Evolutionary conservation across 2,329 filamentous ascomycete genomes (phyloP).

Genomic region (Aspergillus tanneri): DNA sequence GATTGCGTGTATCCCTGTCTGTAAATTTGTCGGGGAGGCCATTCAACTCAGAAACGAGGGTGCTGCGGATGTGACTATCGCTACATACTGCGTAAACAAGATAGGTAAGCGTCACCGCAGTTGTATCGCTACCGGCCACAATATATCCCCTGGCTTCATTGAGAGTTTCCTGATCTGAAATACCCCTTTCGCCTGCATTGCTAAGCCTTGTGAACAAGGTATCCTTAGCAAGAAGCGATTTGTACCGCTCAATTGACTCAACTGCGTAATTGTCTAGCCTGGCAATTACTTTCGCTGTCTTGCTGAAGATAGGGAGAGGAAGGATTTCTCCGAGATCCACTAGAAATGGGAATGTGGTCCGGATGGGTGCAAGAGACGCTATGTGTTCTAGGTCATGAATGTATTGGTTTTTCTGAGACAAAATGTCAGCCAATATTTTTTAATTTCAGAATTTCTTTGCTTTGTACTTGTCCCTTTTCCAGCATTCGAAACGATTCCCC

Average conservation of each 20-base stretch:
- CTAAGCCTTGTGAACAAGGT: constrained; percentile 32
- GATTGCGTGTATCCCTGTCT: constrained; percentile 47
- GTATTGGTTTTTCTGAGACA: constrained; percentile 44
- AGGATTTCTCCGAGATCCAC: constrained; percentile 21
- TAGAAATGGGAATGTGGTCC: constrained; percentile 26
- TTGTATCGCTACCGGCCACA: constrained; percentile 55
- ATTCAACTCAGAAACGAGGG: constrained; percentile 22
- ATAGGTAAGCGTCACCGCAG: constrained; percentile 52
- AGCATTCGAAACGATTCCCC: constrained; percentile 57
- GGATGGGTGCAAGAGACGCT: constrained; percentile 18
- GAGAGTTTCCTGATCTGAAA: constrained; percentile 37
- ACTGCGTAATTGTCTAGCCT: constrained; percentile 25
- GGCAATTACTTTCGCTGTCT: constrained; percentile 17
- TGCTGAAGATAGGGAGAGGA: constrained; percentile 26
- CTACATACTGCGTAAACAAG: constrained; percentile 26
- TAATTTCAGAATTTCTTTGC: too few relatives aligned
- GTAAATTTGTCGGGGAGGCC: constrained; percentile 17
- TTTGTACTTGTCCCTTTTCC: constrained; percentile 48
- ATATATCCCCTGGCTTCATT: constrained; percentile 48
- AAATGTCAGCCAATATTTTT: neutral
- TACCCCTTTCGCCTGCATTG: constrained; percentile 22
- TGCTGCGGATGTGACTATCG: constrained; percentile 15
- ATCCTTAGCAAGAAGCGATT: constrained; percentile 16
- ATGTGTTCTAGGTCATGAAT: constrained; percentile 37
- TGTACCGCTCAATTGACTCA: constrained; percentile 28